Evolutionary conservation across 768 basidiomycete species (phyloP), one percentile per base, ranked within the genome.

Genomic region (Tylopilus felleus): DNA sequence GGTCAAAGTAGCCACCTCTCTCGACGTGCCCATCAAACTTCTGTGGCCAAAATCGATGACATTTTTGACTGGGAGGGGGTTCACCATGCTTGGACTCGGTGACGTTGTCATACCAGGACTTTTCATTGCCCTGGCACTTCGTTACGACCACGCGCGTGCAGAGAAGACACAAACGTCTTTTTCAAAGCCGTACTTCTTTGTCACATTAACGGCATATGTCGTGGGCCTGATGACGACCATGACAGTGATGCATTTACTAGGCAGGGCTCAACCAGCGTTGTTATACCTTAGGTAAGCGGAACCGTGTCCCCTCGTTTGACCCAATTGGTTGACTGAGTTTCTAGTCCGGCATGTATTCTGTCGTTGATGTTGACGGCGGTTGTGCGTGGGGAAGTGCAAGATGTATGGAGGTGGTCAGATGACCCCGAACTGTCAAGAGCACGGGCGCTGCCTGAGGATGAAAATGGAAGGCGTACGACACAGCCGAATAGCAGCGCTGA

Each of bases 1-100:
- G 95, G 85, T 96, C 22, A 85, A 85, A 60, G 96, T 98, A 2
- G 96, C 96, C 1, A 93, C 87, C 21, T 82, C 78, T 38, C 80
- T 98, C 31, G 93, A 98, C 62, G 85, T 88, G 25, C 96, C 96
- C 19, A 95, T 98, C 74, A 98, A 97, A 72, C 78, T 98, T 29
- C 75, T 95, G 35, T 93, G 87, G 84, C 85, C 91, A 0, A 92
- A 90, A 65, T 85, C 85, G 1, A 56, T 83, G 21, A 51, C 46
- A 1, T 77, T 85, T 60, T 70, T 76, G 5, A 66, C 71, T 6
- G 75, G 69, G 5, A 69, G 77, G 27, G 92, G 91, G 5, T 89
- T 82, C 67, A 88, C 92, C 28, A 87, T 98, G 85, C 85, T 98
- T 28, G 96, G 96, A 2, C 76, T 98, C 1, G 95, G 95, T 23